Conservation (phyloP, 441 rosid genomes). For the Erysimum pusillum region DNA sequence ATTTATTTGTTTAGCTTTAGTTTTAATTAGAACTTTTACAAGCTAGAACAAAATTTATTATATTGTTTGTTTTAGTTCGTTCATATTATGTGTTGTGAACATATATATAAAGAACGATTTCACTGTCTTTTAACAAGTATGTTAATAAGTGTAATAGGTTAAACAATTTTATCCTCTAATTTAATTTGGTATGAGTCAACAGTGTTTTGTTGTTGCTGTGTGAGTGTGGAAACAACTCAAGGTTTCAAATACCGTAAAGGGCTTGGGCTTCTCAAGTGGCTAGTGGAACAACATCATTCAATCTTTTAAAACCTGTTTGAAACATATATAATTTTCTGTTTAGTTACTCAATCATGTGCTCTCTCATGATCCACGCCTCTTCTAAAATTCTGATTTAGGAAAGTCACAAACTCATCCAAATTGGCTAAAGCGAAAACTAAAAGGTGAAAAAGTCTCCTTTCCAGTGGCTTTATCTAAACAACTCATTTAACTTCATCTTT, state of each 20-base stretch:
- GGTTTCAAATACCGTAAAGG: background rate
- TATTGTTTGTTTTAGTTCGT: background rate
- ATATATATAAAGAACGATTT: background rate
- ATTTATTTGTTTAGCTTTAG: no score
- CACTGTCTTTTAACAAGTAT: background rate
- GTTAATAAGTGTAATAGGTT: background rate
- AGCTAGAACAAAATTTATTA: background rate
- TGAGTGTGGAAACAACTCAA: slow-evolving; percentile 4
- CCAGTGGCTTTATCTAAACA: slow-evolving; percentile 10
- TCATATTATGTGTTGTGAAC: background rate
- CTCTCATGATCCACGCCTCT: slow-evolving; percentile 8
- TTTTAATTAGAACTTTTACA: background rate
- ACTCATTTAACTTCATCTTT: slow-evolving; percentile 17
- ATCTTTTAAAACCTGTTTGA: slow-evolving; percentile 6
- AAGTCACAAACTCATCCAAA: slow-evolving; percentile 31
- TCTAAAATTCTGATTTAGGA: slow-evolving; percentile 7
- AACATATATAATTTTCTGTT: background rate
- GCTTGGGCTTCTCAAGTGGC: slow-evolving; percentile 17
- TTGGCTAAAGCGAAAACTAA: slow-evolving; percentile 16
- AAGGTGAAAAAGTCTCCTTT: slow-evolving; percentile 19
- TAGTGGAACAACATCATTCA: slow-evolving; percentile 11
- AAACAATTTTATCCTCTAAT: no score
- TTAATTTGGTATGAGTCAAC: background rate
- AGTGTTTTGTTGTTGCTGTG: slow-evolving; percentile 11
- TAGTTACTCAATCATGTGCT: background rate